Percentiles rank a stretch among this genome's conserved stretches.
Evolutionary conservation across 2,329 filamentous ascomycete species (phyloP).

Genomic region (Exophiala viscosa): DNA sequence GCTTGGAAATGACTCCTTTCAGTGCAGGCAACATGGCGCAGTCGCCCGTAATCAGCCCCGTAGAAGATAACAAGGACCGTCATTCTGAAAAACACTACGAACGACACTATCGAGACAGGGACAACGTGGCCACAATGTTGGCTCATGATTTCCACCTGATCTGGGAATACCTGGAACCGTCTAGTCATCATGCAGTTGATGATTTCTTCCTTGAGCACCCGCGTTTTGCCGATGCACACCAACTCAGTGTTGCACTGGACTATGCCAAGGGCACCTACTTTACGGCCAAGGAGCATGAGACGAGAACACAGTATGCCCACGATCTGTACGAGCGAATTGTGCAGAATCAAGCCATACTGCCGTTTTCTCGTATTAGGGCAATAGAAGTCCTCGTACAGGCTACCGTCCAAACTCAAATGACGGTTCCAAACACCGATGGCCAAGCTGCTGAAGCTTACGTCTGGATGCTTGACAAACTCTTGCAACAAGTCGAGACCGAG

Average conservation of each 20-base stretch:
- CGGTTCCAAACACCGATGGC: background rate
- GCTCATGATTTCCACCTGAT: slow-evolving; percentile 11
- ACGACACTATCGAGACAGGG: slow-evolving; percentile 16
- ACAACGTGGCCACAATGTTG: slow-evolving; percentile 11
- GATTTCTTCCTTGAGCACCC: slow-evolving; percentile 18
- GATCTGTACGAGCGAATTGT: slow-evolving; percentile 15
- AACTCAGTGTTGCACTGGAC: slow-evolving; percentile 8
- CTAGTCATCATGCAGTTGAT: slow-evolving; percentile 4
- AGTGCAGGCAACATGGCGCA: background rate
- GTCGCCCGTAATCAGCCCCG: slow-evolving; percentile 1
- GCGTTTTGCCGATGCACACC: slow-evolving; percentile 11
- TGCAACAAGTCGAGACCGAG: slow-evolving; percentile 17
- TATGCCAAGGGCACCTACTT: slow-evolving; percentile 15
- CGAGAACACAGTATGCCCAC: slow-evolving; percentile 12
- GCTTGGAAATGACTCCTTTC: slow-evolving; percentile 14
- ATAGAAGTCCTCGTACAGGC: slow-evolving; percentile 17
- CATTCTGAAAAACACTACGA: slow-evolving; percentile 4
- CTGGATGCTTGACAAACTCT: slow-evolving; percentile 15
- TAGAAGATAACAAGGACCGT: slow-evolving; percentile 14
- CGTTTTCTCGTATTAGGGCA: slow-evolving; percentile 13
- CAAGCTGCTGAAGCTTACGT: slow-evolving; percentile 6
- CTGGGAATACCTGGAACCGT: slow-evolving; percentile 8
- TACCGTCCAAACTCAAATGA: background rate
- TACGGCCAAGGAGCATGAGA: background rate
- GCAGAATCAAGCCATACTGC: slow-evolving; percentile 9